These are phyloP conservation scores for Penicillium alfredii DNA, from an alignment of 495 filamentous ascomycete species.

Conservation along the genomic window DNA sequence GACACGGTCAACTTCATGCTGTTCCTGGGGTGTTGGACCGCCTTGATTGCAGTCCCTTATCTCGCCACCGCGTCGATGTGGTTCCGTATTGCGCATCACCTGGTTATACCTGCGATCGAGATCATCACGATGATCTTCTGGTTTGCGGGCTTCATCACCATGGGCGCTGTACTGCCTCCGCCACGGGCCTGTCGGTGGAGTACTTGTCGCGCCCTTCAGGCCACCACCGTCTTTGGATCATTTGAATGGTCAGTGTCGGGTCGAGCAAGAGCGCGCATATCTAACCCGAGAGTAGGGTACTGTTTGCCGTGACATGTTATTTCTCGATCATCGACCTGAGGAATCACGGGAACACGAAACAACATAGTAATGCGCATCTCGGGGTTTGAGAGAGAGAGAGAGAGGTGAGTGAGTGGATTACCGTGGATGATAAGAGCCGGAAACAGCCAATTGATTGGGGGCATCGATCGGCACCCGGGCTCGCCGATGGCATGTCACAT, in stretches of 20 bases:
- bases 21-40: conserved; percentile 61
- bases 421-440: too few species aligned
- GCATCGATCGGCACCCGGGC: too few species aligned
- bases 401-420: too few species aligned
- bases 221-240: conserved; percentile 39
- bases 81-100: conserved; percentile 48
- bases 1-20: conserved; percentile 55
- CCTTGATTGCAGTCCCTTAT: conserved; percentile 54
- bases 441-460: too few species aligned
- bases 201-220: conserved; percentile 41
- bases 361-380: neutral
- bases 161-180: conserved; percentile 52
- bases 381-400: neutral
- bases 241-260: conserved; percentile 48
- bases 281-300: conserved; percentile 36
- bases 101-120: conserved; percentile 19
- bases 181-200: conserved; percentile 35
- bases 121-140: conserved; percentile 34
- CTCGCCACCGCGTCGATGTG: conserved; percentile 53
- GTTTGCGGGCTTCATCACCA: conserved; percentile 67
- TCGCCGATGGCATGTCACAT: too few species aligned
- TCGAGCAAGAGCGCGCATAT: too few species aligned
- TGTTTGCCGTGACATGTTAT: conserved; percentile 46
- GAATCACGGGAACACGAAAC: neutral
- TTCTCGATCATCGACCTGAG: conserved; percentile 12